Evolutionary conservation across 257 asterid species (phyloP).

Genomic region (Lycium barbarum): DNA sequence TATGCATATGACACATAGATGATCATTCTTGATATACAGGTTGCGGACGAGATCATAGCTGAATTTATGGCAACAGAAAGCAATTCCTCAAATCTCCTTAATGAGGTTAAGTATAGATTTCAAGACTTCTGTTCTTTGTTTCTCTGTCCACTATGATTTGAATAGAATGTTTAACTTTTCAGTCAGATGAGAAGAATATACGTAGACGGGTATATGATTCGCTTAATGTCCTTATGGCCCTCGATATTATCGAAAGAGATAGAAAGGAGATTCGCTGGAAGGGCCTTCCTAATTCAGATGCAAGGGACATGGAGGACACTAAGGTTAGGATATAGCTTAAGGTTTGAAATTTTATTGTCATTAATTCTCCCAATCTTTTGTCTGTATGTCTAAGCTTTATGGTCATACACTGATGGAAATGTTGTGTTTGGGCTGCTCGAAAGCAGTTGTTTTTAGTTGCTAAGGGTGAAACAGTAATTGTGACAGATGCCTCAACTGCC

Average conservation of each 20-base stretch:
- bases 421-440: not conserved
- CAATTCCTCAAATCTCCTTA: conserved; percentile 28
- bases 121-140: not conserved
- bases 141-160: not conserved
- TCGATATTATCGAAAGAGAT: conserved; percentile 32
- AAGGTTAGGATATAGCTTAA: conserved; percentile 32
- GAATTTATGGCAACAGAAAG: conserved; percentile 26
- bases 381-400: not conserved
- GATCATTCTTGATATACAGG: conserved; percentile 23
- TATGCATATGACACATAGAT: conserved; percentile 19
- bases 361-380: not conserved
- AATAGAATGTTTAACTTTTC: conserved; percentile 8
- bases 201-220: conserved; percentile 39
- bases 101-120: conserved; percentile 26
- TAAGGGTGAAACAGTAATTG: not conserved
- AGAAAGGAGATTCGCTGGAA: conserved; percentile 36
- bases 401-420: not conserved
- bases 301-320: conserved; percentile 29
- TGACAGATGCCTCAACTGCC: not conserved
- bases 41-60: conserved; percentile 37
- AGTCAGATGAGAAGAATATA: conserved; percentile 38
- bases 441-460: not conserved
- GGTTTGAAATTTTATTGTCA: not conserved
- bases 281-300: conserved; percentile 35
- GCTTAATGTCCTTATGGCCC: conserved; percentile 41